phyloP scores from a whole-genome alignment of 176 grass and related monocot species.

The Thinopyrum elongatum region DNA sequence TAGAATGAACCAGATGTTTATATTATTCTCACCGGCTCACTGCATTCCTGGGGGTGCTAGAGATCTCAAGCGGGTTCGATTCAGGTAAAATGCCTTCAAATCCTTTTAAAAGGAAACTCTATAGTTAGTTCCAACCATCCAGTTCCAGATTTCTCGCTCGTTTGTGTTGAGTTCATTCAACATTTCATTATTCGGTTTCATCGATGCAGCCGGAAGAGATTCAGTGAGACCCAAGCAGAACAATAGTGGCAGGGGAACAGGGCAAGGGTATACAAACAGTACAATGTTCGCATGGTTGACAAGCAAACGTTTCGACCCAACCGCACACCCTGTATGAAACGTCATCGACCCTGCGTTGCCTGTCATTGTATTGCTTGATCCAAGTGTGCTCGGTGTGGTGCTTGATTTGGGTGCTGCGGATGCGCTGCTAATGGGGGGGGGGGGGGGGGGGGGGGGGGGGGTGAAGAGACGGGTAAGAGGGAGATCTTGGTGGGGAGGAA shows the following conservation, averaged over 20 bases:
- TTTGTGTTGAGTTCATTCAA: slow-evolving; percentile 22
- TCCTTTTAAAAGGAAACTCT: slow-evolving; percentile 2
- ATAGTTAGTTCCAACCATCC: background rate
- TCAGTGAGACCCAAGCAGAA: slow-evolving; percentile 93
- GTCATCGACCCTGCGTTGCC: background rate
- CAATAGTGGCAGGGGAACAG: slow-evolving; percentile 97
- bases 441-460: no score
- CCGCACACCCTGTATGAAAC: background rate
- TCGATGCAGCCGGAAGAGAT: slow-evolving; percentile 78
- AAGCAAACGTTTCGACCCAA: background rate
- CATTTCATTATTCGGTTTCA: background rate
- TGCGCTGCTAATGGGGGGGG: background rate
- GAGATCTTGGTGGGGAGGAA: background rate
- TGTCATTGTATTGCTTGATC: background rate
- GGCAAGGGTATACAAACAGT: slow-evolving; percentile 78
- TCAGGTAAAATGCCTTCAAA: slow-evolving; percentile 61
- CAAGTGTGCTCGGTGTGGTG: background rate
- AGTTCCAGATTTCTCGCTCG: background rate
- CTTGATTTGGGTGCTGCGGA: background rate
- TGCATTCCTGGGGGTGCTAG: slow-evolving; percentile 70
- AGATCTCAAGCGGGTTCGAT: slow-evolving; percentile 84
- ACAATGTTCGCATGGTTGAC: slow-evolving; percentile 82
- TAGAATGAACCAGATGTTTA: slow-evolving; percentile 93
- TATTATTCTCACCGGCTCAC: slow-evolving; percentile 58
- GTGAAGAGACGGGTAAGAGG: background rate